These are phyloP conservation scores for Durio zibethinus DNA, from an alignment of 345 rosid genomes.

Conservation along the genomic window DNA sequence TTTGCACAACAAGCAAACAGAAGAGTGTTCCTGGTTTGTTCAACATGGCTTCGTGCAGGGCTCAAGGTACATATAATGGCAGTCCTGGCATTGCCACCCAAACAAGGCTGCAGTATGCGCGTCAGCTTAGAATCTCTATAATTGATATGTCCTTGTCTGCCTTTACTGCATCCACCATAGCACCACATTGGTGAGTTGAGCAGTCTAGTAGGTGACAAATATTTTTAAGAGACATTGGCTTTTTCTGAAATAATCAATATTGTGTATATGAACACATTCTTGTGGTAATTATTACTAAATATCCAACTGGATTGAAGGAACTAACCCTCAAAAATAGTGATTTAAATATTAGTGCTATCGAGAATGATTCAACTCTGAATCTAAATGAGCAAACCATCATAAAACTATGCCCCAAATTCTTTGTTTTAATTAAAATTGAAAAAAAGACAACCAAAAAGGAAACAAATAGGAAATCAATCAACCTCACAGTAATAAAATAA, in stretches of 20 bases:
- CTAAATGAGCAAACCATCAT: neutral
- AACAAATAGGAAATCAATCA: constrained; percentile 1
- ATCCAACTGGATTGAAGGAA: neutral
- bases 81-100: constrained; percentile 97
- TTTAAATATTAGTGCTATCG: neutral
- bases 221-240: neutral
- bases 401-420: constrained; percentile 6
- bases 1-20: constrained; percentile 96
- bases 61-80: constrained; percentile 95
- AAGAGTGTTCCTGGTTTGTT: constrained; percentile 96
- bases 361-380: neutral
- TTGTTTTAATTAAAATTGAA: neutral
- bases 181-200: constrained; percentile 18
- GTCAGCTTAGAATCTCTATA: constrained; percentile 97
- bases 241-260: neutral
- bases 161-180: constrained; percentile 58
- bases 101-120: constrained; percentile 85
- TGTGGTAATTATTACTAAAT: neutral
- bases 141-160: constrained; percentile 90
- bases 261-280: neutral
- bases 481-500: neutral
- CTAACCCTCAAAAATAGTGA: neutral
- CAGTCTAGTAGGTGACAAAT: neutral
- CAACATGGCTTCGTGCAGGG: constrained; percentile 95
- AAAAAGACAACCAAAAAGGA: neutral